Base-by-base conservation (phyloP, 108 stramenopile species). In the Fragilaria radians region DNA sequence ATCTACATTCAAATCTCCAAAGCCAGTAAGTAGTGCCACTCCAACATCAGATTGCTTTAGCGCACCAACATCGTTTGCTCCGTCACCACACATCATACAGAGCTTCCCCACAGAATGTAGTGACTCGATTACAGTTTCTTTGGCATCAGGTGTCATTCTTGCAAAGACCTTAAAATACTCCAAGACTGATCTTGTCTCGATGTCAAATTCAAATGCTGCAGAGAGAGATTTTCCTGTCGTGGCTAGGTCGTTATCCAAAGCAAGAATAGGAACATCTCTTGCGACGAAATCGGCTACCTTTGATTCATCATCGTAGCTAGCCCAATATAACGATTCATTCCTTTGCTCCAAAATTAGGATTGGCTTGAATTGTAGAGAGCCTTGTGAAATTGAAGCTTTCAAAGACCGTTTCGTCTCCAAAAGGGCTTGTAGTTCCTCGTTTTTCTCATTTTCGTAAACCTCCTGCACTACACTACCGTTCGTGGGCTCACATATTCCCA, bases 21-120 rank as follows among this genome's bases (percentile, higher is more conserved):
- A 97, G 18, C 96, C 95, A 31, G 91, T 80, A 19, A 93, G 72
- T 18, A 93, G 65, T n/a, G 96, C 96, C 11, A 96, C 96, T 24
- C 96, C 96, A 17, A 95, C 93, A 60, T 94, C 89, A 23, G 94
- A 94, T 68, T 88, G 85, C 62, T 95, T 95, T 52, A 97, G 77
- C 26, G 91, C 93, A 52, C 80, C 76, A 46, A 94, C 96, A 68
- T 95, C 95, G 63, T 96, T 96, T n/a, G 94, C 96, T 34, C 96
- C 96, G 61, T 96, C 95, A 36, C 97, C 97, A 57, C 97, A 98
- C 97, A 98, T 98, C 23, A 98, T 61, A 65, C 93, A 92, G 21
- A 85, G 72, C 46, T 66, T 68, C 23, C 87, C 93, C 7, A 86
- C 77, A 21, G 82, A 80, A 66, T 95, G 89, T 18, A 96, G 74